These are phyloP conservation scores for Halocafeteria seosinensis DNA, from an alignment of 108 stramenopile genomes.

Conservation along the genomic window DNA sequence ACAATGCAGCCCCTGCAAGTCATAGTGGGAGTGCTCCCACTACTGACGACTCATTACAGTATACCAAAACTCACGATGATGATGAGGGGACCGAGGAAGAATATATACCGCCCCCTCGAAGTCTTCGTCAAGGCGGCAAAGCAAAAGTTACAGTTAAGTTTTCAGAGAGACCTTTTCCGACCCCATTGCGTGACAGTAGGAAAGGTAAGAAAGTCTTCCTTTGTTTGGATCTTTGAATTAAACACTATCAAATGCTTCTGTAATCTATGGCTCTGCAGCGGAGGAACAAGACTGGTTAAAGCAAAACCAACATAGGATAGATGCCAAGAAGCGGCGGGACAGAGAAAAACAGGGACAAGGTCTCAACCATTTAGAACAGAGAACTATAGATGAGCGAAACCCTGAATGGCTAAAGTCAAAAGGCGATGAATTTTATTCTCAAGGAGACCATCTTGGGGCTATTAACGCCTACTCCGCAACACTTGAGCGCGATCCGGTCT, in stretches of 20 bases:
- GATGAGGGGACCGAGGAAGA: neutral
- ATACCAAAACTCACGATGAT: neutral
- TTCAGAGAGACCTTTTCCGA: neutral
- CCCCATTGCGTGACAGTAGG: neutral
- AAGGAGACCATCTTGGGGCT: neutral
- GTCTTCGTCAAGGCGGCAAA: neutral
- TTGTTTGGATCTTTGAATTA: too few species aligned
- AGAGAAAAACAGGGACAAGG: neutral
- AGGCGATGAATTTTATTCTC: neutral
- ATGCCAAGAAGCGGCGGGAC: neutral
- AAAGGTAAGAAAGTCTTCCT: neutral
- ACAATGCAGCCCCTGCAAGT: too few species aligned
- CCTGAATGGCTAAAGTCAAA: neutral
- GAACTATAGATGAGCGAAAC: neutral
- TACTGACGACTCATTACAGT: too few species aligned
- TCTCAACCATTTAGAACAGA: neutral
- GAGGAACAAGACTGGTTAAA: neutral
- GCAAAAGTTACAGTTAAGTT: neutral
- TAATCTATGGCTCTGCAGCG: neutral
- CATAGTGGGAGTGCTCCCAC: too few species aligned
- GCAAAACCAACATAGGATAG: neutral
- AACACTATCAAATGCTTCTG: too few species aligned
- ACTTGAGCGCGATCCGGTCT: neutral
- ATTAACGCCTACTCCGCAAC: neutral
- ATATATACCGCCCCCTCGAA: neutral